Evolutionary conservation across 371 early-diverging fungal species (phyloP).

Genomic region (Mortierella sp.): DNA sequence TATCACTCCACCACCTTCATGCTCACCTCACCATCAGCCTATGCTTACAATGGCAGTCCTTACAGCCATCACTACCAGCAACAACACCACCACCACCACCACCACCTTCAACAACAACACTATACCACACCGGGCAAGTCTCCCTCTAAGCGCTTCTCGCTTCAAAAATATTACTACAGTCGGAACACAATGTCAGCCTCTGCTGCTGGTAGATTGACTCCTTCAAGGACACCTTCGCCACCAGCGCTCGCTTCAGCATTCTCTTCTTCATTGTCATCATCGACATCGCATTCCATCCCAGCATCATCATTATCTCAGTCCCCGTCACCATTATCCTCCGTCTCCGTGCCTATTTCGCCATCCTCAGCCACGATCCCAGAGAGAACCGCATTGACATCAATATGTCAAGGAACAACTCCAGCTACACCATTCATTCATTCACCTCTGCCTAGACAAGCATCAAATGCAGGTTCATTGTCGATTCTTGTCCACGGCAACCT

Average conservation of each 20-base stretch:
- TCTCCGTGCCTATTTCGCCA: conserved; percentile 3
- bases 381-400: conserved; percentile 26
- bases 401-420: conserved; percentile 13
- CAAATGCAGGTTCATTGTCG: conserved; percentile 48
- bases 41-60: conserved; percentile 19
- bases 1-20: conserved; percentile 51
- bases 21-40: conserved; percentile 53
- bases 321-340: conserved; percentile 7
- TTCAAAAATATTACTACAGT: conserved; percentile 50
- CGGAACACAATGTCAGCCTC: conserved; percentile 19
- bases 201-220: conserved; percentile 10
- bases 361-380: conserved; percentile 28
- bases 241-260: background rate
- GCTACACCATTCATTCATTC: conserved; percentile 1
- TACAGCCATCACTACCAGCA: conserved; percentile 10
- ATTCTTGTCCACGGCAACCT: conserved; percentile 19
- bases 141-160: conserved; percentile 39
- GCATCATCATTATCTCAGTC: conserved; percentile 7
- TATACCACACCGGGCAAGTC: conserved; percentile 27
- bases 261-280: conserved; percentile 8
- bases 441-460: conserved; percentile 23
- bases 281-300: conserved; percentile 24
- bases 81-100: no score
- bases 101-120: background rate
- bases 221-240: conserved; percentile 26